A percentile compares a stretch with the other conserved stretches of the same genome.
phyloP scores from a whole-genome alignment of 2,329 filamentous ascomycete species.

The Botrytis aclada region DNA sequence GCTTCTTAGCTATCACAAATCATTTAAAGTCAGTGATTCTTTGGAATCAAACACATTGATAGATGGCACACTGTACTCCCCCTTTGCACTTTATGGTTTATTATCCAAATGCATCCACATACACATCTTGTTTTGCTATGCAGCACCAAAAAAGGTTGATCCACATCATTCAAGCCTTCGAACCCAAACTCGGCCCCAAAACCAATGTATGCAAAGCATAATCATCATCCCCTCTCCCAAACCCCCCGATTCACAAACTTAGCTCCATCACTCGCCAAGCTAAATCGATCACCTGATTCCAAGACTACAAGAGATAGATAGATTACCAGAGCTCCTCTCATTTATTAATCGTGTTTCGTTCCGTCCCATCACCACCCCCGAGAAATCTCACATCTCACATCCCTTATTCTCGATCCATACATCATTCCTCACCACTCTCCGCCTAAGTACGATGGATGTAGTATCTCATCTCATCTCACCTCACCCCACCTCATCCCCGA shows the following conservation, averaged over 20 bases:
- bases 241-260: neutral
- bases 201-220: neutral
- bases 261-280: neutral
- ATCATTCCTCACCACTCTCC: neutral
- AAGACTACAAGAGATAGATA: neutral
- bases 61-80: neutral
- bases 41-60: neutral
- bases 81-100: neutral
- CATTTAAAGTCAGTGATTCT: neutral
- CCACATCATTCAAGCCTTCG: neutral
- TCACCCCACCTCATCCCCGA: neutral
- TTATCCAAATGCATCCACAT: neutral
- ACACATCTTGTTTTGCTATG: neutral
- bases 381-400: neutral
- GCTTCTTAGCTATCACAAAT: neutral
- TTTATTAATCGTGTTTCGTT: neutral
- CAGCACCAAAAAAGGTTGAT: neutral
- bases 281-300: neutral
- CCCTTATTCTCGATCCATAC: neutral
- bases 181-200: neutral
- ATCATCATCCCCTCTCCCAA: neutral
- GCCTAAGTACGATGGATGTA: neutral
- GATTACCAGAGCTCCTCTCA: neutral
- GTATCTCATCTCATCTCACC: neutral
- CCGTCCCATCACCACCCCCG: neutral